Percentiles rank a stretch among this genome's conserved stretches.
Conservation (phyloP, 495 filamentous ascomycete species). For the Podospora pseudopauciseta region DNA sequence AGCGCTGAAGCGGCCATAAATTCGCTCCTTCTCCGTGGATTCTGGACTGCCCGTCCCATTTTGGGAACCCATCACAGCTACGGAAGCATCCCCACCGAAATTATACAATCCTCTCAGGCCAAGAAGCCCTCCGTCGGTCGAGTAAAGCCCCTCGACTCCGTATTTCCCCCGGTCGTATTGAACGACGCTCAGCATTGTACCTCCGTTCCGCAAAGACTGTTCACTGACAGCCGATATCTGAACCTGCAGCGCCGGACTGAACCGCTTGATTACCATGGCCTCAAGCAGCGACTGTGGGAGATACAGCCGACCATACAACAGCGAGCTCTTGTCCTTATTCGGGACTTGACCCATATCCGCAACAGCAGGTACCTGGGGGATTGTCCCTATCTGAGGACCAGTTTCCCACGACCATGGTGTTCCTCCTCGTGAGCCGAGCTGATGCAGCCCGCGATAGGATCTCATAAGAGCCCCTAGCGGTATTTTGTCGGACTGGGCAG, state of each 20-base stretch:
- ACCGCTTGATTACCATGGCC: slow-evolving; percentile 77
- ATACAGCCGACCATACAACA: slow-evolving; percentile 88
- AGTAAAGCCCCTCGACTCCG: slow-evolving; percentile 85
- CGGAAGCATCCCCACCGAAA: slow-evolving; percentile 71
- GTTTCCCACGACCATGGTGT: slow-evolving; percentile 11
- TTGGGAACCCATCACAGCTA: slow-evolving; percentile 21
- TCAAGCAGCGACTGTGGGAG: slow-evolving; percentile 81
- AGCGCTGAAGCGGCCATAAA: slow-evolving; percentile 67
- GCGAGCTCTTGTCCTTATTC: slow-evolving; percentile 37
- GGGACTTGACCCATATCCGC: not conserved
- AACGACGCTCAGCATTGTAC: slow-evolving; percentile 70
- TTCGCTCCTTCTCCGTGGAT: slow-evolving; percentile 43
- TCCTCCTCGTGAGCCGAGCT: slow-evolving; percentile 28
- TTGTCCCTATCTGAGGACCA: not conserved
- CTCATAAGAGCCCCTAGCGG: slow-evolving; percentile 45
- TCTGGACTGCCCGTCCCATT: slow-evolving; percentile 15
- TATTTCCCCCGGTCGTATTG: slow-evolving; percentile 89
- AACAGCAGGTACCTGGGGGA: not conserved
- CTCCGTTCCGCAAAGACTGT: slow-evolving; percentile 65
- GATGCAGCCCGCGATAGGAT: slow-evolving; percentile 43
- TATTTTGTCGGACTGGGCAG: slow-evolving; percentile 45
- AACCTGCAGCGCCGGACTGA: slow-evolving; percentile 74
- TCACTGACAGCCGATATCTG: slow-evolving; percentile 81
- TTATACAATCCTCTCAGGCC: slow-evolving; percentile 90
- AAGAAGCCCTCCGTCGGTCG: slow-evolving; percentile 84